A percentile compares a stretch with the other conserved stretches of the same genome.
These are phyloP conservation scores for Apiospora kogelbergensis DNA, from an alignment of 2,329 filamentous ascomycete species.

Conservation along the genomic window DNA sequence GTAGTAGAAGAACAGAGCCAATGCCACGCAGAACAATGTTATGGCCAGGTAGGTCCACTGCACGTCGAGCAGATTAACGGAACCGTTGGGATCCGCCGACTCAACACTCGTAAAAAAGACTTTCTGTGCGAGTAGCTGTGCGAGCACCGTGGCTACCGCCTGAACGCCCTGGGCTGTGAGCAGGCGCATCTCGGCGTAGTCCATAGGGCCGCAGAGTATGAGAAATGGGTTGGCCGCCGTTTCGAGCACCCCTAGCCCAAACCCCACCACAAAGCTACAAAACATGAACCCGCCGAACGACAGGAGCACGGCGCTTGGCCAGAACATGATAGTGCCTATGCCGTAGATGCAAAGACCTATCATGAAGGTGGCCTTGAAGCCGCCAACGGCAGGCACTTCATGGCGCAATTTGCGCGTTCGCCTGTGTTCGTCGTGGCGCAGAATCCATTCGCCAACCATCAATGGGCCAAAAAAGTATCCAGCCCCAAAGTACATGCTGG, in stretches of 20 bases:
- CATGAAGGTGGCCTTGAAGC: conserved; percentile 81
- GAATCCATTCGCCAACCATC: conserved; percentile 67
- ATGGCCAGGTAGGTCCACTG: conserved; percentile 88
- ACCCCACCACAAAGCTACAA: conserved; percentile 72
- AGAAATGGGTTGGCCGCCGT: conserved; percentile 78
- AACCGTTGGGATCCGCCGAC: conserved; percentile 25
- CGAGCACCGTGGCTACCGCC: conserved; percentile 71
- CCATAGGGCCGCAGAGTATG: conserved; percentile 69
- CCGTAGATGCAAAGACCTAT: conserved; percentile 74
- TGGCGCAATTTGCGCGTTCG: conserved; percentile 34
- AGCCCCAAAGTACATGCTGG: conserved; percentile 68
- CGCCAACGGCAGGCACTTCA: conserved; percentile 48
- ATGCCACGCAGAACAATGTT: conserved; percentile 68
- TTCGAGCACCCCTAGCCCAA: conserved; percentile 74
- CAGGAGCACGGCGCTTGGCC: conserved; percentile 73
- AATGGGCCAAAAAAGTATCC: conserved; percentile 71
- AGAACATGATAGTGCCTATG: conserved; percentile 79
- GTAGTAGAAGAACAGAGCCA: conserved; percentile 70
- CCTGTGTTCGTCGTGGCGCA: conserved; percentile 65
- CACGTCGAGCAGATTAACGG: conserved; percentile 65
- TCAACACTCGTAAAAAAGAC: conserved; percentile 69
- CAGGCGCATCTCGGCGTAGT: conserved; percentile 73
- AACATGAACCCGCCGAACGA: conserved; percentile 79
- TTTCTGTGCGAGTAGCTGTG: conserved; percentile 69
- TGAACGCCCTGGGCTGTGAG: conserved; percentile 76